These are phyloP conservation scores for Aspergillus vadensis DNA, from an alignment of 2,329 filamentous ascomycete genomes.

Conservation along the genomic window DNA sequence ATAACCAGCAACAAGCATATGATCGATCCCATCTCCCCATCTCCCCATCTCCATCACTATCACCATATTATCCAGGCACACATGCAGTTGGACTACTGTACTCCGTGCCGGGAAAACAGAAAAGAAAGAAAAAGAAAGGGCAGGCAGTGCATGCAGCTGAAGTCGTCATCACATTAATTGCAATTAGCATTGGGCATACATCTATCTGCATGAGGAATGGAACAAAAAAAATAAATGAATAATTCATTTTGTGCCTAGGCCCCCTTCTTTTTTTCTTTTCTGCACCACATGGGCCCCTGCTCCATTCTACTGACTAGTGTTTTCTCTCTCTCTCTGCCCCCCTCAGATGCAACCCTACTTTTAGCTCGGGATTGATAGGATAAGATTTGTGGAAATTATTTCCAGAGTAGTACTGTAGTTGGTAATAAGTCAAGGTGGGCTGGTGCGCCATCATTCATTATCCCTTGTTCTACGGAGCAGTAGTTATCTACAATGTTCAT, in stretches of 20 bases:
- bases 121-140: too few species aligned
- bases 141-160: not conserved
- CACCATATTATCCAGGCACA: not conserved
- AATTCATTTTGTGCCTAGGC: not conserved
- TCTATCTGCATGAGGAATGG: not conserved
- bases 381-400: not conserved
- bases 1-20: not conserved
- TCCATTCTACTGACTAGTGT: not conserved
- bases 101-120: not conserved
- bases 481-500: too few species aligned
- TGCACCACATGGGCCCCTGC: not conserved
- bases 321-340: too few species aligned
- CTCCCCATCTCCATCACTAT: not conserved
- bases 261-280: not conserved
- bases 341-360: not conserved
- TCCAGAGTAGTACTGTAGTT: not conserved
- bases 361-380: not conserved
- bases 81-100: constrained; percentile 4
- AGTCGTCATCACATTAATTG: not conserved
- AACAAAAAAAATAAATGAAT: not conserved
- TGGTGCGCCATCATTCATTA: not conserved
- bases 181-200: not conserved
- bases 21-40: not conserved
- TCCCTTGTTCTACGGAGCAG: not conserved
- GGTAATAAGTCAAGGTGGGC: not conserved